phyloP scores from a whole-genome alignment of 345 rosid species.

The Melaleuca quinquenervia region DNA sequence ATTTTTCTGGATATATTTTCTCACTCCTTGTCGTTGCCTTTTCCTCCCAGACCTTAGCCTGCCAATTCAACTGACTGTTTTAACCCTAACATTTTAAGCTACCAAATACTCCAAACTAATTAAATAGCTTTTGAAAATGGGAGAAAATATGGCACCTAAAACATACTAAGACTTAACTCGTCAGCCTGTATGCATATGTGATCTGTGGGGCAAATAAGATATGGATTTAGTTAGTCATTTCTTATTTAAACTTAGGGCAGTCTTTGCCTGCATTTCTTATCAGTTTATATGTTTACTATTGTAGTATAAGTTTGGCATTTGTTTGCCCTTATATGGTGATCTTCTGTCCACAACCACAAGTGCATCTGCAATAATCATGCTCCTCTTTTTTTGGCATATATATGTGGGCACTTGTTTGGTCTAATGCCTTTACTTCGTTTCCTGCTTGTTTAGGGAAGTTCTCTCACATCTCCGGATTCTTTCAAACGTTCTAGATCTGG shows the following conservation, averaged over 20 bases:
- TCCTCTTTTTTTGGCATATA: neutral
- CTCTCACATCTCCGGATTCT: slow-evolving; percentile 28
- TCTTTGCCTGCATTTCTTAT: neutral
- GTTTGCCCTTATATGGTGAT: neutral
- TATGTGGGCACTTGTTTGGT: neutral
- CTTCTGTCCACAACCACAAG: neutral
- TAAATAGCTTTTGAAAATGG: neutral
- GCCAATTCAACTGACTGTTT: neutral
- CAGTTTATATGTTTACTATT: neutral
- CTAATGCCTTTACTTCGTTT: neutral
- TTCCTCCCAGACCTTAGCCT: neutral
- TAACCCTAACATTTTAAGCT: neutral
- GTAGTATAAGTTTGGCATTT: neutral
- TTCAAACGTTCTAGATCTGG: slow-evolving; percentile 54
- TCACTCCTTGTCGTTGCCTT: neutral
- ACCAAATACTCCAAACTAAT: neutral
- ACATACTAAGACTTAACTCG: neutral
- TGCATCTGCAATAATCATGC: neutral
- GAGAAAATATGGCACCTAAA: neutral
- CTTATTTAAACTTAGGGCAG: neutral
- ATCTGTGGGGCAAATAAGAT: neutral
- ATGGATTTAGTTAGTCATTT: neutral
- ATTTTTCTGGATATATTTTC: neutral
- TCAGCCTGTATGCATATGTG: neutral
- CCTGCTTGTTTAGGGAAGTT: slow-evolving; percentile 17